Percentiles rank a stretch among this genome's conserved stretches.
phyloP scores from a whole-genome alignment of 192 early-diverging fungal species.

The Coemansia sp. region DNA sequence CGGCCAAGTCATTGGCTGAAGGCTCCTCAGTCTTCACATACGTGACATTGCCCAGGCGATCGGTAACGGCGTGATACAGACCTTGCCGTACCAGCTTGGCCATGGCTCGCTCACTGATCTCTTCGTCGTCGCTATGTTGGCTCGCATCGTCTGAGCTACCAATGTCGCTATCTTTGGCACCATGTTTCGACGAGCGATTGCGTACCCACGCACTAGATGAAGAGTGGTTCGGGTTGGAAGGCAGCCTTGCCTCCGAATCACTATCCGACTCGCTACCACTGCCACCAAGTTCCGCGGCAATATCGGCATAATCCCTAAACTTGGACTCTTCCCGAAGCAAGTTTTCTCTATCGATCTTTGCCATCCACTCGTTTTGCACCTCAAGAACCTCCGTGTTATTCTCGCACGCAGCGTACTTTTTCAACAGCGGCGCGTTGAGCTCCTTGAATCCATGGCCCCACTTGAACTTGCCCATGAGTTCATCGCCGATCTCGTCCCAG shows the following conservation, averaged over 20 bases:
- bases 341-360: slow-evolving; percentile 69
- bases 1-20: slow-evolving; percentile 9
- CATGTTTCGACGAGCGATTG: slow-evolving; percentile 3
- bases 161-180: slow-evolving; percentile 13
- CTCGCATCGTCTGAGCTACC: not conserved
- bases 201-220: not conserved
- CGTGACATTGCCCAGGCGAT: slow-evolving; percentile 43
- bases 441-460: slow-evolving; percentile 95
- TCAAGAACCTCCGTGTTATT: slow-evolving; percentile 71
- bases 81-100: slow-evolving; percentile 45
- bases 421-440: slow-evolving; percentile 82
- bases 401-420: slow-evolving; percentile 74
- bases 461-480: slow-evolving; percentile 83
- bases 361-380: slow-evolving; percentile 81
- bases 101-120: slow-evolving; percentile 33
- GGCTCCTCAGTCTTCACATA: slow-evolving; percentile 23
- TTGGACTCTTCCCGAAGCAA: slow-evolving; percentile 47
- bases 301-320: slow-evolving; percentile 24
- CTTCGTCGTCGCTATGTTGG: slow-evolving; percentile 10
- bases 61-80: slow-evolving; percentile 28
- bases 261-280: not conserved
- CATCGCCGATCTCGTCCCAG: slow-evolving; percentile 70
- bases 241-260: not conserved
- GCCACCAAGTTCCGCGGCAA: slow-evolving; percentile 12
- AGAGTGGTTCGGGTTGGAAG: slow-evolving; percentile 23